Evolutionary conservation across 352 stramenopile genomes (phyloP).

Genomic region (Globisporangium apiculatum): DNA sequence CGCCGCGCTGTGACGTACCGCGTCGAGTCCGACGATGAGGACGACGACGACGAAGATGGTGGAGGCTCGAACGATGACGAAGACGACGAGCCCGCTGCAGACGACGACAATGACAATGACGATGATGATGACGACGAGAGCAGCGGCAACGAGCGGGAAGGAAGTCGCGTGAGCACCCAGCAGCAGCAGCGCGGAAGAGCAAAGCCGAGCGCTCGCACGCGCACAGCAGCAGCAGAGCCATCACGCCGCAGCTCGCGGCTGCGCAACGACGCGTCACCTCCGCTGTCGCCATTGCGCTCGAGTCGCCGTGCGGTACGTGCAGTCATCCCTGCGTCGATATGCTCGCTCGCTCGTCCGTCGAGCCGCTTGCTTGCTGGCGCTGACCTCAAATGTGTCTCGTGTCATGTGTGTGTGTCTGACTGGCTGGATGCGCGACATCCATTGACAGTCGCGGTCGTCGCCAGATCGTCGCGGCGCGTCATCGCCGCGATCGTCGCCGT

Average conservation of each 20-base stretch:
- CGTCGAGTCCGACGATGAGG: constrained; percentile 28
- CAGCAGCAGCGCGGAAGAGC: constrained; percentile 7
- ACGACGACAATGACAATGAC: constrained; percentile 15
- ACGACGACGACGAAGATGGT: constrained; percentile 22
- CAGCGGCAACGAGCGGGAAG: constrained; percentile 10
- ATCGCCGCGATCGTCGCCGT: not conserved
- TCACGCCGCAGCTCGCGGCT: constrained; percentile 11
- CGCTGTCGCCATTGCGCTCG: not conserved
- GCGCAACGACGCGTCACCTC: constrained; percentile 1
- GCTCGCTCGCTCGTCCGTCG: not conserved
- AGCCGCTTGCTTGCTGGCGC: not conserved
- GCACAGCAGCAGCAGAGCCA: constrained; percentile 1
- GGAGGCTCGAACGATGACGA: constrained; percentile 11
- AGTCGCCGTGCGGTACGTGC: constrained; percentile 4
- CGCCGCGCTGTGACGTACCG: constrained; percentile 45
- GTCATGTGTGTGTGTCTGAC: not conserved
- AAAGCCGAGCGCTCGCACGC: constrained; percentile 1
- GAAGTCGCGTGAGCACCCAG: not conserved
- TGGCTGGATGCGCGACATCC: not conserved
- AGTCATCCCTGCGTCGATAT: not conserved
- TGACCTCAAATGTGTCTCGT: not conserved
- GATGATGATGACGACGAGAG: constrained; percentile 11
- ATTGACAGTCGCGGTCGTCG: no score
- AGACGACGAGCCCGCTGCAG: constrained; percentile 3
- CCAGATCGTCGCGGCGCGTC: no score